Conservation (phyloP, 164 flowering plant genomes). For the Chimonanthus praecox region DNA sequence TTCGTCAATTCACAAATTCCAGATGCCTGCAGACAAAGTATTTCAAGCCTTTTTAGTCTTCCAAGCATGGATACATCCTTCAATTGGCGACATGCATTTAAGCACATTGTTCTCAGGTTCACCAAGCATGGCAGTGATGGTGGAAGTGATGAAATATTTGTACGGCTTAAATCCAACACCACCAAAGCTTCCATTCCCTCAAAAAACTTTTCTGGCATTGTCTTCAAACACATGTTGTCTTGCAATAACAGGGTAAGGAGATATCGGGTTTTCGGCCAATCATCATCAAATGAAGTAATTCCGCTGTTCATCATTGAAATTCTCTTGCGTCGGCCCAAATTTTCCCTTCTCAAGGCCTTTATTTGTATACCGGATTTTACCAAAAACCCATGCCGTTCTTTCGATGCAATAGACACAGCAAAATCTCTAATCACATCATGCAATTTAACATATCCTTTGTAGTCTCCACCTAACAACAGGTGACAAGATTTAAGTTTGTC, state of each 20-base stretch:
- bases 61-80: not conserved
- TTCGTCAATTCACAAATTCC: slow-evolving; percentile 1
- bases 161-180: slow-evolving; percentile 5
- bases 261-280: not conserved
- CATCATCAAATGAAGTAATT: not conserved
- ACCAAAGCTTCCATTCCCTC: slow-evolving; percentile 3
- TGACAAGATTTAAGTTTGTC: no score
- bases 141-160: slow-evolving; percentile 1
- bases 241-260: slow-evolving; percentile 5
- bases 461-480: slow-evolving; percentile 5
- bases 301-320: slow-evolving; percentile 6
- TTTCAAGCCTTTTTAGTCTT: not conserved
- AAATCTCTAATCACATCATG: slow-evolving; percentile 12
- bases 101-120: slow-evolving; percentile 7
- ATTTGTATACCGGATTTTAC: not conserved
- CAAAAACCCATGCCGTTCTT: not conserved
- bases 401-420: slow-evolving; percentile 5
- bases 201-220: slow-evolving; percentile 4
- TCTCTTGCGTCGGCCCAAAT: not conserved
- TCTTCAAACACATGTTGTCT: not conserved
- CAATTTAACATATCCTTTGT: slow-evolving; percentile 2
- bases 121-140: not conserved
- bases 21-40: not conserved
- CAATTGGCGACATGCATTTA: not conserved
- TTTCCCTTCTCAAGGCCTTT: slow-evolving; percentile 1